Base-by-base conservation (phyloP, 2,329 filamentous ascomycete genomes). In the Neopestalotiopsis rosae region DNA sequence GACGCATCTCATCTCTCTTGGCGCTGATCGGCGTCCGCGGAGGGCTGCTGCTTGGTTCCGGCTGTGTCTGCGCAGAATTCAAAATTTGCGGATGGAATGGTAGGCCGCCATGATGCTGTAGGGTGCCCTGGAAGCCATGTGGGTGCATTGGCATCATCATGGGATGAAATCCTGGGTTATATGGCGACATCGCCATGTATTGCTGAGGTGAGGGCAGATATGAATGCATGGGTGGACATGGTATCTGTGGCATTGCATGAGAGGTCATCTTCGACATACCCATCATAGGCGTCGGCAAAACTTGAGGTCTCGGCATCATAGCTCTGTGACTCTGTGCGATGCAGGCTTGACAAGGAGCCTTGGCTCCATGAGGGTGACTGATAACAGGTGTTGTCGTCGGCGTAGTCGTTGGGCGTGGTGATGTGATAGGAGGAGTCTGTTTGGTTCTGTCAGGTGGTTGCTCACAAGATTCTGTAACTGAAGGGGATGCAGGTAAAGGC, bases 271-370 rank as follows among this genome's bases (percentile, higher is more conserved):
- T 66, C 49, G 71, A 68, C 61, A 49, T 45, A 56, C 75, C 73
- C 49, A 76, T 68, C 59, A 75, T 69, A n/a, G 75, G 73, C 32
- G 75, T 69, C n/a, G 76, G 73, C 32, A 76, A 38, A 12, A 73
- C 75, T 58, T 75, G 77, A 34, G 71, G 42, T 67, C 75, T 74
- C 28, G 74, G 70, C 61, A 76, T 32, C 59, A 74, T 71, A 45
- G 72, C 73, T 42, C 76, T 52, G 45, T 52, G 45, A 20, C 45
- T 78, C 38, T 79, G 77, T 62, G 75, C 75, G 5, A 72, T 67
- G 59, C 78, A 80, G 4, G 75, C 65, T 20, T 76, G 73, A 52
- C 79, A 80, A 28, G 75, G 73, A 12, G 73, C 73, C 58, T 77
- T 79, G n/a, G 72, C 65, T 7, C 68, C 32, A 30, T 68, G 66